Evolutionary conservation across 2,329 filamentous ascomycete species (phyloP), one percentile per base, ranked within the genome.

Genomic region (Bipolaris cookei): DNA sequence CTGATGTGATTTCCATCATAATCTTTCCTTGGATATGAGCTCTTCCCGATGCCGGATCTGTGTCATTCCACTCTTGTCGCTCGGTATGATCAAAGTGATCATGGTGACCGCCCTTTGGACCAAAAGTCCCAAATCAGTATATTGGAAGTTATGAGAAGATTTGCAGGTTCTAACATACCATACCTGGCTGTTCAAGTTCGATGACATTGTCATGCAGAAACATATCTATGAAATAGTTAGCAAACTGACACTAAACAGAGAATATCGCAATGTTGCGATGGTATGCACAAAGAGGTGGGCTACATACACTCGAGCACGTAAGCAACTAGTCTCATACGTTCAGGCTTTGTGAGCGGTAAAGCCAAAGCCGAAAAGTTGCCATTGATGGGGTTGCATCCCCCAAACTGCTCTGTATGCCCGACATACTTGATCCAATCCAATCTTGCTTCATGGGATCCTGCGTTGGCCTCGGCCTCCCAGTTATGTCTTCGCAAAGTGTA

Each of bases 351-450:
- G n/a, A 44, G 20, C 13, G 51, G 51, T 13, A 48, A 5, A 3
- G 13, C 37, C 1, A 49, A 3, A 38, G 44, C 51, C 2, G 28
- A 11, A 13, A 38, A 16, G 11, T 54, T 48, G 0, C 51, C 51
- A 8, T 54, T 54, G 38, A 54, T 37, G 6, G 51, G 44, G 6
- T 44, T 54, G 11, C 37, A 30, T n/a, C 28, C n/a, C 4, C 51
- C 51, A 18, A 48, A 54, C 7, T 43, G 6, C 6, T 44, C 38
- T 6, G 32, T 42, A 10, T 44, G 51, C 3, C 44, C 44, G 8
- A 49, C 25, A 7, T 54, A 54, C 28, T 32, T 54, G 20, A 44
- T 38, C 44, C 45, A 54, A 10, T 54, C 52, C 2, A 14, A 4
- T n/a, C 52, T 49, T 11, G 45, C 38, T 7, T 49, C 38, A 8